Conservation (phyloP, 441 rosid species). For the Adansonia madagascariensis region DNA sequence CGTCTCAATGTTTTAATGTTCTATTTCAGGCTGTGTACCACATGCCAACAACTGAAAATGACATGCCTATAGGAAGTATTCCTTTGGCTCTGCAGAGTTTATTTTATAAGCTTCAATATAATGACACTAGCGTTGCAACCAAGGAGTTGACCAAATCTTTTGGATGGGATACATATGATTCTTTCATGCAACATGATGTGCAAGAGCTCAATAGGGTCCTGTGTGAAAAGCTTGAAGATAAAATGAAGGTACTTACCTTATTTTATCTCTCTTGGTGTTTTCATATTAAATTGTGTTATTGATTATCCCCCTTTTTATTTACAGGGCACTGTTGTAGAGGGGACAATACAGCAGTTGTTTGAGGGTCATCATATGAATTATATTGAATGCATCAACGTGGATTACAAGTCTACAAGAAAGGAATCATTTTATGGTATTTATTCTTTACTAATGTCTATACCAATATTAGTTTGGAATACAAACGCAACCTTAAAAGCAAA, state of each 20-base stretch:
- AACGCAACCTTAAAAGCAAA: neutral
- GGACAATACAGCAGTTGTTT: conserved; percentile 87
- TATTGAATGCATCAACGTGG: conserved; percentile 93
- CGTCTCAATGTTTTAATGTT: conserved; percentile 26
- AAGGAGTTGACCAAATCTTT: conserved; percentile 88
- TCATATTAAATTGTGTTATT: conserved; percentile 24
- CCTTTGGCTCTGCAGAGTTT: conserved; percentile 92
- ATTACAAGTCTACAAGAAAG: conserved; percentile 87
- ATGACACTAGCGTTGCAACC: conserved; percentile 84
- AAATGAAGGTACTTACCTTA: conserved; percentile 73
- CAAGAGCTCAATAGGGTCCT: conserved; percentile 92
- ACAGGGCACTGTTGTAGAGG: conserved; percentile 96
- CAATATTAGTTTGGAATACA: conserved; percentile 1
- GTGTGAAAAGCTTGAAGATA: conserved; percentile 89
- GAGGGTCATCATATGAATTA: conserved; percentile 96
- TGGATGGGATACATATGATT: conserved; percentile 97
- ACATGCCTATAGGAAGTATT: conserved; percentile 82
- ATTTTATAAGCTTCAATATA: conserved; percentile 90
- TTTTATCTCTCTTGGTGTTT: conserved; percentile 14
- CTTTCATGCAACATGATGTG: conserved; percentile 96
- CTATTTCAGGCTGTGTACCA: conserved; percentile 86
- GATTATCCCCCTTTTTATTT: conserved; percentile 15
- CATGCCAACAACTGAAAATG: conserved; percentile 97
- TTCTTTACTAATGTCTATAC: conserved; percentile 18
- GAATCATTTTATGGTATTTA: conserved; percentile 85